These are phyloP conservation scores for Meyerozyma athensensis DNA, from an alignment of 1,139 yeast species.

Conservation along the genomic window DNA sequence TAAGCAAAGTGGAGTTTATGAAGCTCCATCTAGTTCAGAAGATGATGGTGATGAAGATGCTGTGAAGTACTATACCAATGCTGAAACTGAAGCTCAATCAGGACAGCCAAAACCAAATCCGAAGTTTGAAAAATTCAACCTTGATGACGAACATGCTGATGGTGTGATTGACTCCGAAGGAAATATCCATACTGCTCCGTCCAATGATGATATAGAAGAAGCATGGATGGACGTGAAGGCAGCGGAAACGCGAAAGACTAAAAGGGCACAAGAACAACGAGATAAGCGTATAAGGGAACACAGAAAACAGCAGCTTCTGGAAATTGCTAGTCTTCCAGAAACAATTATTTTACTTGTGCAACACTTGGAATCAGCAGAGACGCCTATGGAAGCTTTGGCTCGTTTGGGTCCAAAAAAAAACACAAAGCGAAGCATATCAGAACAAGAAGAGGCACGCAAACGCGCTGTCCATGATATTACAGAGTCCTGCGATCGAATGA, in stretches of 20 bases:
- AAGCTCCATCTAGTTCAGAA: no score
- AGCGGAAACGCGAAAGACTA: constrained; percentile 46
- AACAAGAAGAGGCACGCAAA: constrained; percentile 20
- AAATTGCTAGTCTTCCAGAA: constrained; percentile 16
- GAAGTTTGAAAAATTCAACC: constrained; percentile 52
- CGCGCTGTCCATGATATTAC: constrained; percentile 38
- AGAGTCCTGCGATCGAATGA: constrained; percentile 44
- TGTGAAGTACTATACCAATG: constrained; percentile 5
- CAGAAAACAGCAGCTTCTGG: constrained; percentile 8
- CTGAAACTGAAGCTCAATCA: not conserved
- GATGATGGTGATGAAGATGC: constrained; percentile 8
- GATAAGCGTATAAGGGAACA: constrained; percentile 10
- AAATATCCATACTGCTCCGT: constrained; percentile 44
- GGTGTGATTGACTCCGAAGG: constrained; percentile 65
- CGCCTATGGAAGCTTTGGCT: constrained; percentile 58
- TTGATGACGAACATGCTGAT: constrained; percentile 51
- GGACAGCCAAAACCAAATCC: constrained; percentile 6
- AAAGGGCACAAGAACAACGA: constrained; percentile 32
- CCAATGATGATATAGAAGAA: constrained; percentile 26
- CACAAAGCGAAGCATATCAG: constrained; percentile 15
- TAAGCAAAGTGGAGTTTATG: no score
- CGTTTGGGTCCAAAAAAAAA: constrained; percentile 32
- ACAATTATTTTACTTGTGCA: constrained; percentile 35
- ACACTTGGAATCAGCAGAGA: constrained; percentile 54
- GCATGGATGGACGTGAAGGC: constrained; percentile 35